These are phyloP conservation scores for Cutaneotrichosporon sp. DNA, from an alignment of 1,284 basidiomycete species.

Conservation along the genomic window DNA sequence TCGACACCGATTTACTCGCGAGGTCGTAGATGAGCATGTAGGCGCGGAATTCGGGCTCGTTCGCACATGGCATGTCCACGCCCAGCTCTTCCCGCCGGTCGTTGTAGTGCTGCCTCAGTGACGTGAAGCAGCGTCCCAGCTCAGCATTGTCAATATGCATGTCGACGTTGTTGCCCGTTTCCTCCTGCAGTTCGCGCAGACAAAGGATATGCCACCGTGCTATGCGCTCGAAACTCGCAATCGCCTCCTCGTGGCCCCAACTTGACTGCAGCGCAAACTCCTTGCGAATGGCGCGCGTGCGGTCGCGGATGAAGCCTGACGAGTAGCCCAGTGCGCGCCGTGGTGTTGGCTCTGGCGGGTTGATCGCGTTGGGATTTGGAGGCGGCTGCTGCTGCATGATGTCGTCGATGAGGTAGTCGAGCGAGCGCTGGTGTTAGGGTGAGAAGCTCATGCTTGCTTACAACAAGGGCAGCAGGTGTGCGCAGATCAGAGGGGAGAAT, in stretches of 20 bases:
- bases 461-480: slow-evolving; percentile 76
- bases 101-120: slow-evolving; percentile 87
- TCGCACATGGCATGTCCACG: slow-evolving; percentile 56
- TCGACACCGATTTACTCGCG: slow-evolving; percentile 70
- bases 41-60: slow-evolving; percentile 91
- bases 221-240: slow-evolving; percentile 88
- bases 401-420: slow-evolving; percentile 86
- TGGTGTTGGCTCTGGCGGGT: slow-evolving; percentile 23
- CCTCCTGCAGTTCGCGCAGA: slow-evolving; percentile 62
- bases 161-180: slow-evolving; percentile 38
- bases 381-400: slow-evolving; percentile 59
- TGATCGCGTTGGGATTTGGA: slow-evolving; percentile 19
- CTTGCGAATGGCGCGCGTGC: slow-evolving; percentile 81
- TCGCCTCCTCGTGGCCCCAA: slow-evolving; percentile 64
- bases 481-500: slow-evolving; percentile 89
- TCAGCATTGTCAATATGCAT: slow-evolving; percentile 45
- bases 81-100: slow-evolving; percentile 64
- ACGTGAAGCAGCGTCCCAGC: slow-evolving; percentile 57
- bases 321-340: slow-evolving; percentile 56
- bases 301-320: slow-evolving; percentile 75
- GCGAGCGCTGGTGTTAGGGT: slow-evolving; percentile 59
- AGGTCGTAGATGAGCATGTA: slow-evolving; percentile 91
- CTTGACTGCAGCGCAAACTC: slow-evolving; percentile 93
- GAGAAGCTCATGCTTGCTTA: slow-evolving; percentile 39
- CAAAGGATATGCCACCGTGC: slow-evolving; percentile 89